Evolutionary conservation across 2,329 filamentous ascomycete species (phyloP).

Genomic region (Colletotrichum simmondsii): DNA sequence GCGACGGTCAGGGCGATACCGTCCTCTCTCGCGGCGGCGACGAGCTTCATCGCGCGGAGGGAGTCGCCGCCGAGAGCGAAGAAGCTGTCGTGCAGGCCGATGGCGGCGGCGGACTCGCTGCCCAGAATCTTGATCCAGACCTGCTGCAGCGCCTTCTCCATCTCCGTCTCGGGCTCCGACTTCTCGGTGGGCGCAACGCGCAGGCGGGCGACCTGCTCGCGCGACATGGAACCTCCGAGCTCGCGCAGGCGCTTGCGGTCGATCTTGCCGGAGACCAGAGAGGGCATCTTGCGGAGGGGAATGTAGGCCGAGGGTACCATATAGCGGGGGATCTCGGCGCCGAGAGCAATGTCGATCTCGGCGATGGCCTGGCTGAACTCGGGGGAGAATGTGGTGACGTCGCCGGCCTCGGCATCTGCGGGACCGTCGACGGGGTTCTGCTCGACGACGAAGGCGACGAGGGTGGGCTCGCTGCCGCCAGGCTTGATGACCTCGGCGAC

Average conservation of each 20-base stretch:
- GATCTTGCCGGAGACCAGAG: slow-evolving; percentile 60
- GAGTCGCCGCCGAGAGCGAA: slow-evolving; percentile 63
- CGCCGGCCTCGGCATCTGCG: slow-evolving; percentile 8
- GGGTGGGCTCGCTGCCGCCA: slow-evolving; percentile 53
- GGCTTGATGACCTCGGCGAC: slow-evolving; percentile 61
- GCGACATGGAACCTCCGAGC: slow-evolving; percentile 52
- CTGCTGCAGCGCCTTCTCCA: slow-evolving; percentile 49
- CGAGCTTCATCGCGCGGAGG: slow-evolving; percentile 61
- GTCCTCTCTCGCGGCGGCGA: slow-evolving; percentile 52
- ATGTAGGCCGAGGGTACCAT: slow-evolving; percentile 62
- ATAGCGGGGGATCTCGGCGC: slow-evolving; percentile 52
- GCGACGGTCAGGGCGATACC: slow-evolving; percentile 55
- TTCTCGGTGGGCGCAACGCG: slow-evolving; percentile 43
- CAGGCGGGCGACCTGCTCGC: slow-evolving; percentile 51
- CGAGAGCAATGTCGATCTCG: slow-evolving; percentile 45
- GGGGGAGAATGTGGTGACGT: slow-evolving; percentile 44
- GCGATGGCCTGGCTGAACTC: slow-evolving; percentile 45
- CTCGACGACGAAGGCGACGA: slow-evolving; percentile 58
- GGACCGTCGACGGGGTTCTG: slow-evolving; percentile 41
- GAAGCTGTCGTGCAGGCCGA: slow-evolving; percentile 55
- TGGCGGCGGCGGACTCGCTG: slow-evolving; percentile 42
- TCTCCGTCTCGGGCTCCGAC: slow-evolving; percentile 49
- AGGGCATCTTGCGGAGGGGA: slow-evolving; percentile 56
- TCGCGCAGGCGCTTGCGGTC: slow-evolving; percentile 61
- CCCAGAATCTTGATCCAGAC: slow-evolving; percentile 53